These are phyloP conservation scores for Gentiana straminea DNA, from an alignment of 257 asterid species.

Conservation along the genomic window DNA sequence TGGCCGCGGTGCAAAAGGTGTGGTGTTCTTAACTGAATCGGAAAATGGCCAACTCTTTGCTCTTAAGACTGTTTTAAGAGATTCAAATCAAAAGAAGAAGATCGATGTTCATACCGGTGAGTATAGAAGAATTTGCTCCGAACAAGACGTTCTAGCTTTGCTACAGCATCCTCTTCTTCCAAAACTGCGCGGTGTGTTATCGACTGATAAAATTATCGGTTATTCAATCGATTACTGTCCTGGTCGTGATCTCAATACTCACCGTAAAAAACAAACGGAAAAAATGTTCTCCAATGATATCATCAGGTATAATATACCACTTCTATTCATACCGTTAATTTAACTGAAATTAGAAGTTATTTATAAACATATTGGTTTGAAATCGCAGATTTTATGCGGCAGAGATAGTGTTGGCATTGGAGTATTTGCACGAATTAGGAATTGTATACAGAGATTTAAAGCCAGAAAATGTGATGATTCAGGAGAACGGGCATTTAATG, in stretches of 20 bases:
- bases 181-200: conserved; percentile 60
- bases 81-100: conserved; percentile 43
- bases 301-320: conserved; percentile 40
- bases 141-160: conserved; percentile 45
- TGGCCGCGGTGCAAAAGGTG: conserved; percentile 95
- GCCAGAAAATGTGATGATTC: conserved; percentile 95
- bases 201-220: conserved; percentile 65
- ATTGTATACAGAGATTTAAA: conserved; percentile 86
- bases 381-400: conserved; percentile 77
- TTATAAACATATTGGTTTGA: no score
- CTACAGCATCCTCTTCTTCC: conserved; percentile 76
- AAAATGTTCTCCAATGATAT: conserved; percentile 89
- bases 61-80: conserved; percentile 56
- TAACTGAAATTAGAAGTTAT: neutral
- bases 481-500: conserved; percentile 83
- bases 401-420: conserved; percentile 75
- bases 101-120: conserved; percentile 4
- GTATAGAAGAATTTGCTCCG: conserved; percentile 50
- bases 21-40: conserved; percentile 61
- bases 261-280: conserved; percentile 66
- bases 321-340: neutral
- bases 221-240: conserved; percentile 92
- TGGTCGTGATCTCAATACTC: conserved; percentile 69
- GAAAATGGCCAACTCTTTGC: conserved; percentile 52
- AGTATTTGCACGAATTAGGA: conserved; percentile 68